Conservation (phyloP, 2,329 filamentous ascomycete species). For the Biscogniauxia mediterranea region DNA sequence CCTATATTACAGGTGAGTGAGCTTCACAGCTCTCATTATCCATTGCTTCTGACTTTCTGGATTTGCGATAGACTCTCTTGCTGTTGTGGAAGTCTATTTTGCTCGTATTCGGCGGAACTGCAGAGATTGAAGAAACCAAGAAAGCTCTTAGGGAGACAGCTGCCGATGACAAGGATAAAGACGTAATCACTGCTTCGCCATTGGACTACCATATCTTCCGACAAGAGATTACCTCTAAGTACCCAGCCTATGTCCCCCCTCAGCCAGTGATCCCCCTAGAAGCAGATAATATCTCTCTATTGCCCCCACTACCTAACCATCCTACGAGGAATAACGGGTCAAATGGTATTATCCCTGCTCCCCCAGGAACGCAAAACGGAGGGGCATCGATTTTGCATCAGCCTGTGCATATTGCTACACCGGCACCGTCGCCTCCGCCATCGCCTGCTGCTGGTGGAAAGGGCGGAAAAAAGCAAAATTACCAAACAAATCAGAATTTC, state of each 20-base stretch:
- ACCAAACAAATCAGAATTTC: conserved; percentile 98
- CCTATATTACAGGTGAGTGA: conserved; percentile 61
- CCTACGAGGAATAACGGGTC: conserved; percentile 59
- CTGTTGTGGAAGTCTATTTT: conserved; percentile 91
- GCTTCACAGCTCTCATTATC: background rate
- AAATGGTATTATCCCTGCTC: conserved; percentile 60
- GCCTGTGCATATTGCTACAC: conserved; percentile 97
- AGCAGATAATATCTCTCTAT: conserved; percentile 83
- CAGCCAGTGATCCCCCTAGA: conserved; percentile 80
- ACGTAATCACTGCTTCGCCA: conserved; percentile 88
- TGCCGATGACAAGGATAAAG: conserved; percentile 62
- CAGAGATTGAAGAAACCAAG: conserved; percentile 73
- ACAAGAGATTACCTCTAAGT: conserved; percentile 96
- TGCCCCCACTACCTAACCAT: conserved; percentile 80
- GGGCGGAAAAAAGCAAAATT: conserved; percentile 97
- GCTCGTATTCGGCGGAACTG: conserved; percentile 77
- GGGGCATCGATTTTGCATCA: conserved; percentile 86
- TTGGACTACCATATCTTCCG: conserved; percentile 95
- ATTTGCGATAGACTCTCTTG: conserved; percentile 60
- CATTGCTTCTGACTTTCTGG: conserved; percentile 5
- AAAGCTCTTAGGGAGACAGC: conserved; percentile 62
- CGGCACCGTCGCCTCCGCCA: conserved; percentile 90
- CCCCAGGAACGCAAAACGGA: conserved; percentile 52
- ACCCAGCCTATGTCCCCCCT: conserved; percentile 92
- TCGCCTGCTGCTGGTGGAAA: conserved; percentile 86